phyloP scores from a whole-genome alignment of 352 stramenopile genomes.

The Pythium monospermum region DNA sequence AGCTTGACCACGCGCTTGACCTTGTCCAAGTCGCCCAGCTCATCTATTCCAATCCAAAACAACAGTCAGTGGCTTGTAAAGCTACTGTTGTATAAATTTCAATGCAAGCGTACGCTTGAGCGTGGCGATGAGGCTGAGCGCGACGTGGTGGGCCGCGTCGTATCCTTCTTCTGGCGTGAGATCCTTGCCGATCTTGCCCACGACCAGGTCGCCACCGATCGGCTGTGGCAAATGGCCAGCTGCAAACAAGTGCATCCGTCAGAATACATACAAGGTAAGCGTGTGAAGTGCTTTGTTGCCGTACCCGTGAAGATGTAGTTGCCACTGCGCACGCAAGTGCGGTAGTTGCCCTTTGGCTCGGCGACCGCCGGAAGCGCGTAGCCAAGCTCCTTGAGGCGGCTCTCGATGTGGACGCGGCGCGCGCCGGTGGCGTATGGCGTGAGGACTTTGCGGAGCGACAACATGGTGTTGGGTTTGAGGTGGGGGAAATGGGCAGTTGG shows the following conservation, averaged over 20 bases:
- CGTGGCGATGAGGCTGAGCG: conserved; percentile 88
- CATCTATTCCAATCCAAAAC: conserved; percentile 30
- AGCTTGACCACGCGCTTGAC: conserved; percentile 95
- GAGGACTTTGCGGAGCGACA: conserved; percentile 30
- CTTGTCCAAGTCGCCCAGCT: conserved; percentile 90
- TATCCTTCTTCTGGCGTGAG: conserved; percentile 88
- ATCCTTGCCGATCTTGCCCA: conserved; percentile 87
- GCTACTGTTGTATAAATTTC: neutral
- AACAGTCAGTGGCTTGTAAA: neutral
- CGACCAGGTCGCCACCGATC: conserved; percentile 70
- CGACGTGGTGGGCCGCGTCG: conserved; percentile 85
- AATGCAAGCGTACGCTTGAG: conserved; percentile 66
- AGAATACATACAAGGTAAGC: conserved; percentile 2
- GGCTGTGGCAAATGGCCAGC: conserved; percentile 79
- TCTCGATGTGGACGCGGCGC: conserved; percentile 77
- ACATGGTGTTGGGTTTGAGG: conserved; percentile 15
- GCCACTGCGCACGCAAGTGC: conserved; percentile 68
- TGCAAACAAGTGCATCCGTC: conserved; percentile 12
- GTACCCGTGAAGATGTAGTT: conserved; percentile 81
- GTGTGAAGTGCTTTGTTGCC: neutral
- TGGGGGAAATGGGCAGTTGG: neutral
- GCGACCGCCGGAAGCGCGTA: conserved; percentile 78
- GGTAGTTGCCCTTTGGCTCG: conserved; percentile 90
- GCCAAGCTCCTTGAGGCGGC: conserved; percentile 79
- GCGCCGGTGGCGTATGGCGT: conserved; percentile 19